phyloP scores from a whole-genome alignment of 1,139 yeast species.

The Scheffersomyces titani region DNA sequence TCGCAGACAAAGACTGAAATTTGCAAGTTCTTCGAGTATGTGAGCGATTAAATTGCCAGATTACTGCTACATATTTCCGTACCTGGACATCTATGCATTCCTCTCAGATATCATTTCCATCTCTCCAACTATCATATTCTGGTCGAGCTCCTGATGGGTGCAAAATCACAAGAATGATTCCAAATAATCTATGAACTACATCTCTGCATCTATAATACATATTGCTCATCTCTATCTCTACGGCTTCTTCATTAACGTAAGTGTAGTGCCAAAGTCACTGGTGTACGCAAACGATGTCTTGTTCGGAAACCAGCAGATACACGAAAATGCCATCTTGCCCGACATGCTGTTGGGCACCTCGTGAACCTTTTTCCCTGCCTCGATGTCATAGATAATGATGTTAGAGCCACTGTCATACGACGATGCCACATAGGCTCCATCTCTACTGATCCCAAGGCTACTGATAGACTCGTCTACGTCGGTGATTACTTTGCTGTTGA shows the following conservation, averaged over 20 bases:
- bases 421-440: constrained; percentile 47
- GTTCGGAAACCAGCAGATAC: constrained; percentile 45
- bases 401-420: constrained; percentile 45
- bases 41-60: background rate
- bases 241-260: constrained; percentile 11
- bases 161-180: background rate
- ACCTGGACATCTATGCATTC: no score
- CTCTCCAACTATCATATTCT: no score
- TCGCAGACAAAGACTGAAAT: background rate
- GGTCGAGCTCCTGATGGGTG: background rate
- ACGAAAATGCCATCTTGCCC: constrained; percentile 36
- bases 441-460: constrained; percentile 43
- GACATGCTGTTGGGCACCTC: constrained; percentile 39
- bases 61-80: background rate
- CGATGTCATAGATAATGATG: constrained; percentile 40
- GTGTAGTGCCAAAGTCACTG: constrained; percentile 32
- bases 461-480: constrained; percentile 53
- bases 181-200: no score
- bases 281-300: constrained; percentile 36
- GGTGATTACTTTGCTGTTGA: constrained; percentile 44
- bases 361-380: constrained; percentile 27
- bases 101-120: no score
- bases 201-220: background rate
- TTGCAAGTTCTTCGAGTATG: background rate
- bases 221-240: background rate